These are phyloP conservation scores for Hemisphaericaspora subhashii DNA, from an alignment of 1,139 yeast species.

Conservation along the genomic window DNA sequence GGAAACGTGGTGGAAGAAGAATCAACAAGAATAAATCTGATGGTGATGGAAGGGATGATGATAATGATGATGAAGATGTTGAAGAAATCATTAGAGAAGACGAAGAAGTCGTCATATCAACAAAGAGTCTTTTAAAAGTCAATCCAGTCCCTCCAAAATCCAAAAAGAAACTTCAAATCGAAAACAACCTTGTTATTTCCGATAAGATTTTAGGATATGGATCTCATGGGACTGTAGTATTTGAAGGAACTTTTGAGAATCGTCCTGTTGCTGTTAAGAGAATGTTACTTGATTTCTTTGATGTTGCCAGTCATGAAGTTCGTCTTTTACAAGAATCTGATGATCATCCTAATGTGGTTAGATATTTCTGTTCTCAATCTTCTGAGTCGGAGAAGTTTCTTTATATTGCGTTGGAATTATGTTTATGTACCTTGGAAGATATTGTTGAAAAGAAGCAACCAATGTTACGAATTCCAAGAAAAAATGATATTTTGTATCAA, in stretches of 20 bases:
- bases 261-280: constrained; percentile 96
- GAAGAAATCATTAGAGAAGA: constrained; percentile 7
- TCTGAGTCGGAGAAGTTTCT: constrained; percentile 71
- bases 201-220: constrained; percentile 87
- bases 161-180: constrained; percentile 39
- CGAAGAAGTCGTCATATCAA: constrained; percentile 24
- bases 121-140: constrained; percentile 31
- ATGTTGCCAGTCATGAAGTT: constrained; percentile 94
- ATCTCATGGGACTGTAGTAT: constrained; percentile 95
- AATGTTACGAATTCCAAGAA: constrained; percentile 21
- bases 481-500: constrained; percentile 64
- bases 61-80: constrained; percentile 10
- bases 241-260: constrained; percentile 83
- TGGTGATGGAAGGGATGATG: constrained; percentile 15
- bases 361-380: constrained; percentile 90
- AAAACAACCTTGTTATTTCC: constrained; percentile 62
- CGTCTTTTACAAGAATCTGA: constrained; percentile 87
- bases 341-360: constrained; percentile 91
- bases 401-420: constrained; percentile 89
- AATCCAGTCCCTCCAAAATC: constrained; percentile 18
- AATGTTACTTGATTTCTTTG: constrained; percentile 90
- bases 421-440: constrained; percentile 87
- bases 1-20: constrained; percentile 53
- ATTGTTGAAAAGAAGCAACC: constrained; percentile 58
- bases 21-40: constrained; percentile 37